These are phyloP conservation scores for Pochonia chlamydosporia DNA, from an alignment of 2,329 filamentous ascomycete species.

Conservation along the genomic window DNA sequence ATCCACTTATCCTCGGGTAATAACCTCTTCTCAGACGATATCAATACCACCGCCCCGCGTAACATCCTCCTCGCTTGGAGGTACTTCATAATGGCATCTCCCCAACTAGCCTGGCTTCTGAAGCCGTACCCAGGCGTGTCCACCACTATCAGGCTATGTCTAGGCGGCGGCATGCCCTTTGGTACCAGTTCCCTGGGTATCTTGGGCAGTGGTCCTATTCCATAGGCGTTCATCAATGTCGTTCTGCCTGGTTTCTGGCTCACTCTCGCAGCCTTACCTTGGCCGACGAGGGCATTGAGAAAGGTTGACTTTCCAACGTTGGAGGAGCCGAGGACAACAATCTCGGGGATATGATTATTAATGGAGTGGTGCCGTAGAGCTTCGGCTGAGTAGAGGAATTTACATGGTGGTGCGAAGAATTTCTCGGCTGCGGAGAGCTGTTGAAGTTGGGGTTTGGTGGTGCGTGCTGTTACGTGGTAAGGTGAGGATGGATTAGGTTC, in stretches of 20 bases:
- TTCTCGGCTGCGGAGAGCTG: slow-evolving; percentile 20
- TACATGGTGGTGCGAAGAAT: slow-evolving; percentile 25
- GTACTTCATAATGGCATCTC: slow-evolving; percentile 45
- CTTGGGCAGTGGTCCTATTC: slow-evolving; percentile 38
- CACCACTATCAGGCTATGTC: slow-evolving; percentile 42
- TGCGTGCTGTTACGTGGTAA: slow-evolving; percentile 3
- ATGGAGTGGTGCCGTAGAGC: slow-evolving; percentile 41
- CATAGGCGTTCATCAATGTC: slow-evolving; percentile 50
- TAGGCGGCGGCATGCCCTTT: slow-evolving; percentile 34
- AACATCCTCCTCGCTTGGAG: slow-evolving; percentile 40
- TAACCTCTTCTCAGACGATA: slow-evolving; percentile 47
- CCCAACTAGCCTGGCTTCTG: slow-evolving; percentile 43
- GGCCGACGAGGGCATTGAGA: slow-evolving; percentile 70
- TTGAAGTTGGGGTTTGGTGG: slow-evolving; percentile 16
- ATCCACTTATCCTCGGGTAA: slow-evolving; percentile 42
- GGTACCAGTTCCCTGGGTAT: slow-evolving; percentile 19
- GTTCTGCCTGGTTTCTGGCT: slow-evolving; percentile 48
- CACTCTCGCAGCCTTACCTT: slow-evolving; percentile 37
- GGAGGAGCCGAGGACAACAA: slow-evolving; percentile 78
- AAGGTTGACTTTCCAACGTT: slow-evolving; percentile 89
- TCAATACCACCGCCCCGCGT: slow-evolving; percentile 46
- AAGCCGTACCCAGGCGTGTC: slow-evolving; percentile 48
- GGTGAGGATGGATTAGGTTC: not conserved
- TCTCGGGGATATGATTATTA: slow-evolving; percentile 50
- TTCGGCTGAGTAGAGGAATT: slow-evolving; percentile 46